Base-by-base conservation (phyloP, 257 asterid genomes). In the Linaria vulgaris region DNA sequence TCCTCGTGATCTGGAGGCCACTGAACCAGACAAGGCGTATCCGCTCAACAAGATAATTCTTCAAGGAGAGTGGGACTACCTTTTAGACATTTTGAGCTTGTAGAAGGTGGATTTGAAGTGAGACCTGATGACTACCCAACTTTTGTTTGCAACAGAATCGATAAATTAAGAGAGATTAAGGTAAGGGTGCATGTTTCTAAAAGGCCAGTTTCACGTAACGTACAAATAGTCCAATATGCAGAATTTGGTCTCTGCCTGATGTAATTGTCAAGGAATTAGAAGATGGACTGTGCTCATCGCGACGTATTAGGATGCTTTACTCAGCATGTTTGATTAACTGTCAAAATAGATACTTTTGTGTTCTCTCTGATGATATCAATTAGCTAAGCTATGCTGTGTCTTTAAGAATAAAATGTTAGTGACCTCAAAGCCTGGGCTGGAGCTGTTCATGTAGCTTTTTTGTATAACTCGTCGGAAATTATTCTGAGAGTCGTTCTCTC, bases 1-100 rank as follows among this genome's bases (percentile, higher is more conserved):
- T 21, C 96, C 91, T 10, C 62, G 83, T 78, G 72, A 87, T 79
- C 15, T 86, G 73, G 83, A 69, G 3, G 99, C 99, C 68, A 71
- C 80, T 34, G 59, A 71, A 25, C 77, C 83, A 15, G 78, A 85
- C 50, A 66, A 62, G 63, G 96, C 95, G 12, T 92, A 89, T 79
- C 97, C 99, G 15, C 81, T 92, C 6, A 79, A 92, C 66, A 76
- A 64, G 74, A 92, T 92, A 27, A 92, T 92, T 72, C 71, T 77
- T n/a, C 72, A 70, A 27, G 96, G 97, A 55, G 99, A 92, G 70
- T 92, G 99, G 97, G 84, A 76, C 59, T 78, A 71, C 77, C 91
- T 92, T 74, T 24, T 67, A 23, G 99, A 92, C 69, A 41, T 89
- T 48, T 78, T 49, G 73, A 80, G 37, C 79, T 79, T 46, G 37